These are phyloP conservation scores for Russula emetica DNA, from an alignment of 768 basidiomycete genomes.

Conservation along the genomic window DNA sequence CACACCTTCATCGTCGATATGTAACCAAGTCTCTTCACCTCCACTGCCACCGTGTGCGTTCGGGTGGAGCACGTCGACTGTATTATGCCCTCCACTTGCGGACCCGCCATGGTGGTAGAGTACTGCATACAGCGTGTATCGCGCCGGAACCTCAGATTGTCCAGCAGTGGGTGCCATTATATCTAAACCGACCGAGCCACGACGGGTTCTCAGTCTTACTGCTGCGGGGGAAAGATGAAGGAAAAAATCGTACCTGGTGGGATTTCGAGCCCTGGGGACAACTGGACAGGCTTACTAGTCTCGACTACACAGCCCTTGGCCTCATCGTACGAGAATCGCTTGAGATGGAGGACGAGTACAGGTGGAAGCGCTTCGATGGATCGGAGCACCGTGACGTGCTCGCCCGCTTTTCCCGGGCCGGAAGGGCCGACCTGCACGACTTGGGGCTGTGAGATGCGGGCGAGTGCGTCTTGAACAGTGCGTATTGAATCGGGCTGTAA, in stretches of 20 bases:
- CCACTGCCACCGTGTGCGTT: slow-evolving; percentile 46
- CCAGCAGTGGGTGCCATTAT: slow-evolving; percentile 30
- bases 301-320: slow-evolving; percentile 74
- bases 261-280: slow-evolving; percentile 73
- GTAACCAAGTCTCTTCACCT: slow-evolving; percentile 78
- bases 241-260: slow-evolving; percentile 52
- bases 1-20: slow-evolving; percentile 90
- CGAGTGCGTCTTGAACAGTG: slow-evolving; percentile 79
- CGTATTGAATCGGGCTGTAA: slow-evolving; percentile 63
- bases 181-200: not conserved
- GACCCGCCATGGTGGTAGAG: slow-evolving; percentile 91
- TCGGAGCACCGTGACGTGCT: slow-evolving; percentile 52
- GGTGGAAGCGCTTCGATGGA: slow-evolving; percentile 80
- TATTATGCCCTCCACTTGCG: slow-evolving; percentile 93
- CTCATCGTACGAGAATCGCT: slow-evolving; percentile 88
- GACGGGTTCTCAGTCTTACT: not conserved
- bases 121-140: slow-evolving; percentile 81
- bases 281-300: slow-evolving; percentile 73
- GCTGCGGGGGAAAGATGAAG: not conserved
- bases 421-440: slow-evolving; percentile 59
- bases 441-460: slow-evolving; percentile 73
- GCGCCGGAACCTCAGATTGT: slow-evolving; percentile 52
- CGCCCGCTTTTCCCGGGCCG: slow-evolving; percentile 60
- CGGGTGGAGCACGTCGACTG: slow-evolving; percentile 81
- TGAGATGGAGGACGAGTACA: slow-evolving; percentile 82